Evolutionary conservation across 2,329 filamentous ascomycete genomes (phyloP), one percentile per base, ranked within the genome.

Genomic region (Fusarium sp.): DNA sequence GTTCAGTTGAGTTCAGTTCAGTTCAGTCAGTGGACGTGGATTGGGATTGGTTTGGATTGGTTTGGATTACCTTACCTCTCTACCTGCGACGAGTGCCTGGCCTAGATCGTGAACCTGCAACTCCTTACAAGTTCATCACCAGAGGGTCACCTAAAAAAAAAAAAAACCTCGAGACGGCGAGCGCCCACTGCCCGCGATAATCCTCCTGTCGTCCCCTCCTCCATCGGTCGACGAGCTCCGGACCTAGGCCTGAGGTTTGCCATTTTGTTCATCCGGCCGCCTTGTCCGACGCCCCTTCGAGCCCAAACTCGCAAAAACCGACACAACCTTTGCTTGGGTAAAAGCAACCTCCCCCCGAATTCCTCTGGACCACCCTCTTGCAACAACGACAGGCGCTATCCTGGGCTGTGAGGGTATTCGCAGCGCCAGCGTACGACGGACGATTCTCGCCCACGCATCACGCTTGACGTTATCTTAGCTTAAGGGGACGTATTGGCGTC

Each of bases 31-130:
- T 69, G 52, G 56, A 61, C 65, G 59, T 56, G 60, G 46, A 66
- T 58, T 56, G 46, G 46, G 51, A 61, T 59, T 60, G 57, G 51
- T 33, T 36, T 21, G 33, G 15, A 42, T 19, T 19, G 57, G 51
- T 33, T 57, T 69, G 65, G 60, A 55, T 70, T 43, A 26, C 57
- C 50, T 65, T 63, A 62, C 47, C 56, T 50, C 52, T 72, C 71
- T 64, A 65, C 59, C 56, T 56, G 67, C 52, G 59, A 69, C 56
- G 45, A 69, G 66, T 69, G 59, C 67, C 66, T 71, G 69, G 56
- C 60, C 47, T 67, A 60, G 69, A 74, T 74, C 69, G 71, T 73
- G 71, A 73, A 73, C 71, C 71, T 73, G 59, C 67, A 74, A 73
- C 71, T 73, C 69, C 49, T 70, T 61, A 49, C 56, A 65, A 70